Evolutionary conservation across 2,329 filamentous ascomycete genomes (phyloP).

Genomic region (Penicillium brevicompactum): DNA sequence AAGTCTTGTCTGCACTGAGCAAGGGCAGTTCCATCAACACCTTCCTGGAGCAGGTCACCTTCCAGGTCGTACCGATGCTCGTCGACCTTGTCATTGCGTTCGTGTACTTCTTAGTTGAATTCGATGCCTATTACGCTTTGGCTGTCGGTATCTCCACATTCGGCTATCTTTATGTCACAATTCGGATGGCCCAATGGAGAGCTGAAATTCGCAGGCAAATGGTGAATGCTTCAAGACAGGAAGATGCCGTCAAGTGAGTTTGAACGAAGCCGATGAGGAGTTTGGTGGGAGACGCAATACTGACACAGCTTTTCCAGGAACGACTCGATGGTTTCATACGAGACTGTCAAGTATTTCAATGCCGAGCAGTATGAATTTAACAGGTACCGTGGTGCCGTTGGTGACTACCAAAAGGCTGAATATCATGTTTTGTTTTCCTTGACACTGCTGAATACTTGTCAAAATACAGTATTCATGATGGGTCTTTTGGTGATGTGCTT

Average conservation of each 20-base stretch:
- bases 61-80: constrained; percentile 93
- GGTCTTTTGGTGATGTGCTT: constrained; percentile 72
- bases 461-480: constrained; percentile 77
- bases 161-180: constrained; percentile 94
- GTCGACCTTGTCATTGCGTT: constrained; percentile 86
- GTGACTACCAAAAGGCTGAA: constrained; percentile 72
- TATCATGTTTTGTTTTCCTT: constrained; percentile 75
- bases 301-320: constrained; percentile 55
- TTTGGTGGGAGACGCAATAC: neutral
- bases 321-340: constrained; percentile 98
- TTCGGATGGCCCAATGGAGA: constrained; percentile 91
- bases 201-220: constrained; percentile 89
- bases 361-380: constrained; percentile 77
- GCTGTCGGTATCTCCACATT: constrained; percentile 90
- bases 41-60: constrained; percentile 94
- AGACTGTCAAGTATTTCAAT: constrained; percentile 91
- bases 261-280: neutral
- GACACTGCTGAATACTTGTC: constrained; percentile 78
- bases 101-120: constrained; percentile 73
- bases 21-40: constrained; percentile 96
- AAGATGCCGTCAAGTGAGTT: constrained; percentile 85
- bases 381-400: constrained; percentile 71
- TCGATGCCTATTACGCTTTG: constrained; percentile 87
- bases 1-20: constrained; percentile 91
- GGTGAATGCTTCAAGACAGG: constrained; percentile 91